phyloP scores from a whole-genome alignment of 495 filamentous ascomycete species.

The Lophiotrema nucula region DNA sequence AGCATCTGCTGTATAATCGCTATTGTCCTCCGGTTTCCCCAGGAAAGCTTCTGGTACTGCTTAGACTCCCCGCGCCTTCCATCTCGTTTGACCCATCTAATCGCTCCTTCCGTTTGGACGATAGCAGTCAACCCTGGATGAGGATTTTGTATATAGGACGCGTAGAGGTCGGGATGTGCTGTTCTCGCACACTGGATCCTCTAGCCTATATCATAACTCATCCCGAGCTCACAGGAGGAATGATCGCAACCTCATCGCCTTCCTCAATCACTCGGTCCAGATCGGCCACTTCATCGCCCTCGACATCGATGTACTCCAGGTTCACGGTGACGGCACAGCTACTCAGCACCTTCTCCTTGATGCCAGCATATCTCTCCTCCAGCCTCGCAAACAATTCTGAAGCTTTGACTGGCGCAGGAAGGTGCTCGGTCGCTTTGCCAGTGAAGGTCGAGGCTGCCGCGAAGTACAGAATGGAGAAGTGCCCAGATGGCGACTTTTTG shows the following conservation, averaged over 20 bases:
- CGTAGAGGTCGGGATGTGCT: too few species aligned
- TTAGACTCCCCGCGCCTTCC: too few species aligned
- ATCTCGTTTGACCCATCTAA: too few species aligned
- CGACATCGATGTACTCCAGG: conserved; percentile 80
- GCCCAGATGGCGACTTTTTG: conserved; percentile 42
- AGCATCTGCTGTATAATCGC: too few species aligned
- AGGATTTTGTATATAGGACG: too few species aligned
- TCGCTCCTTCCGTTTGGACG: too few species aligned
- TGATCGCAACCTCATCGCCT: conserved; percentile 90
- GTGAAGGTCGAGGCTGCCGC: conserved; percentile 31
- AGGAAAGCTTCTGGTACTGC: too few species aligned
- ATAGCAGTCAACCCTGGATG: too few species aligned
- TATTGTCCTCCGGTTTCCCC: too few species aligned
- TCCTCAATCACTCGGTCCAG: conserved; percentile 55
- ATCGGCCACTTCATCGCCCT: conserved; percentile 43
- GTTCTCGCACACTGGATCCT: too few species aligned
- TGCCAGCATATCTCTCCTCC: conserved; percentile 80
- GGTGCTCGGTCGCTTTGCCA: conserved; percentile 49
- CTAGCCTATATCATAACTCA: too few species aligned
- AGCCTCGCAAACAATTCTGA: conserved; percentile 63
- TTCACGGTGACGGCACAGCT: conserved; percentile 86
- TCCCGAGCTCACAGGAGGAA: conserved; percentile 93
- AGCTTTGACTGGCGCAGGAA: conserved; percentile 50
- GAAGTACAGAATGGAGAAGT: conserved; percentile 34
- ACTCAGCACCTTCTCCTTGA: conserved; percentile 65